Evolutionary conservation across 768 basidiomycete species (phyloP).

Genomic region (Lactifluus subvellereus): DNA sequence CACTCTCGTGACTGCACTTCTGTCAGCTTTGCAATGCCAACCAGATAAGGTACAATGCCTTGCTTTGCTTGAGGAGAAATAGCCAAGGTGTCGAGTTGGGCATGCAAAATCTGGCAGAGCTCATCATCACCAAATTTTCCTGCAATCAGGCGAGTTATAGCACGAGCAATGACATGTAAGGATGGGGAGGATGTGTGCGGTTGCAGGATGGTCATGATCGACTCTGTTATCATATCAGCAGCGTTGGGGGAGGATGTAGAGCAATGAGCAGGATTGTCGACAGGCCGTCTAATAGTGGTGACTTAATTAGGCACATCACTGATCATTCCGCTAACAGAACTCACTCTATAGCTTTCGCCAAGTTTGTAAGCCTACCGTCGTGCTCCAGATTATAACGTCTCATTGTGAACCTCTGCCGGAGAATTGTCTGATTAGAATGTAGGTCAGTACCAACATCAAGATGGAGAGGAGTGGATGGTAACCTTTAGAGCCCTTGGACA

Average conservation of each 20-base stretch:
- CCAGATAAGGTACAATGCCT: neutral
- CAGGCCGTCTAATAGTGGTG: neutral
- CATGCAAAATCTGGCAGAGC: neutral
- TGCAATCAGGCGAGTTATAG: neutral
- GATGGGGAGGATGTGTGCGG: constrained; percentile 5
- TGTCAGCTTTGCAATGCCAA: neutral
- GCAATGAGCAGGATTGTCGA: neutral
- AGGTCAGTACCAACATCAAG: too few species aligned
- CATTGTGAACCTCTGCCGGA: neutral
- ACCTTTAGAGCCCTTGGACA: neutral
- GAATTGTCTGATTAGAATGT: neutral
- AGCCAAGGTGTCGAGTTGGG: neutral
- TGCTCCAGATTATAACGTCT: neutral
- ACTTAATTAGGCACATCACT: neutral
- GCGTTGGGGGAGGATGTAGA: neutral
- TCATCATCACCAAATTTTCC: neutral
- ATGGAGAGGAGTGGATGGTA: too few species aligned
- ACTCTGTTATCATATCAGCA: neutral
- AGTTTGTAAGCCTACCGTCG: neutral
- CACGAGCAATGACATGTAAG: neutral
- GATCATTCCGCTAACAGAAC: too few species aligned
- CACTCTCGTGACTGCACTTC: neutral
- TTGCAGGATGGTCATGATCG: neutral
- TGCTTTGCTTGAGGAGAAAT: constrained; percentile 9
- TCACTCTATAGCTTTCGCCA: neutral